A percentile compares a stretch with the other conserved stretches of the same genome.
Evolutionary conservation across 331 rosid genomes (phyloP).

Genomic region (Stylosanthes scabra): DNA sequence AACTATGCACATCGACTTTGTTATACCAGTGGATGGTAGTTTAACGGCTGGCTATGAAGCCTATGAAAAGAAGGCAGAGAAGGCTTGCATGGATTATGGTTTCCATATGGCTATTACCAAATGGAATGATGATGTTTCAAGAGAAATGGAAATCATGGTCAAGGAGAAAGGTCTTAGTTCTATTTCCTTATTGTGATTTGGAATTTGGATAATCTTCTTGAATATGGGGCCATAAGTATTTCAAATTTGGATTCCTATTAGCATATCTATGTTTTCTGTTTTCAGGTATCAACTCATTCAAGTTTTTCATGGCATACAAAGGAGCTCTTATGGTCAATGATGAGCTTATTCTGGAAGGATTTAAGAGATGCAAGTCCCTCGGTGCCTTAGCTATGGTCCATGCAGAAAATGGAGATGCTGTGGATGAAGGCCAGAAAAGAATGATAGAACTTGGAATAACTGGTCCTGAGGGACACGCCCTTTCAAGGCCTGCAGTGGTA

Average conservation of each 20-base stretch:
- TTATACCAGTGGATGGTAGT: constrained; percentile 74
- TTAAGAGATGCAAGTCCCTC: constrained; percentile 83
- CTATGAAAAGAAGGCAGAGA: constrained; percentile 68
- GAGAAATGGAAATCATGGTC: constrained; percentile 83
- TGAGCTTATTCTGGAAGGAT: constrained; percentile 80
- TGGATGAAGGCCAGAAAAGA: constrained; percentile 77
- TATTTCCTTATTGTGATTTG: constrained; percentile 11
- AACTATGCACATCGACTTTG: constrained; percentile 86
- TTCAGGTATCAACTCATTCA: constrained; percentile 89
- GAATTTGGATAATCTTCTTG: constrained; percentile 17
- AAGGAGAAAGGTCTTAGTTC: constrained; percentile 71
- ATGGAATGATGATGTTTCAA: constrained; percentile 79
- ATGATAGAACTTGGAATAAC: constrained; percentile 91
- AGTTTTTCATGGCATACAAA: constrained; percentile 93
- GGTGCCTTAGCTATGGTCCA: constrained; percentile 98
- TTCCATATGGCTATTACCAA: constrained; percentile 94
- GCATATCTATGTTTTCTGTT: constrained; percentile 19
- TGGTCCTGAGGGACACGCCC: constrained; percentile 94
- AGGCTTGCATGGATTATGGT: constrained; percentile 90
- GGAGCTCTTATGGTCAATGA: constrained; percentile 79
- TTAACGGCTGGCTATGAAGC: constrained; percentile 74
- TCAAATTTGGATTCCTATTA: neutral
- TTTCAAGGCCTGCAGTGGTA: constrained; percentile 89
- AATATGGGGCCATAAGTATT: neutral
- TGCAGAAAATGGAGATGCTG: constrained; percentile 95